Evolutionary conservation across 441 rosid species (phyloP), one percentile per base, ranked within the genome.

Genomic region (Hura crepitans): DNA sequence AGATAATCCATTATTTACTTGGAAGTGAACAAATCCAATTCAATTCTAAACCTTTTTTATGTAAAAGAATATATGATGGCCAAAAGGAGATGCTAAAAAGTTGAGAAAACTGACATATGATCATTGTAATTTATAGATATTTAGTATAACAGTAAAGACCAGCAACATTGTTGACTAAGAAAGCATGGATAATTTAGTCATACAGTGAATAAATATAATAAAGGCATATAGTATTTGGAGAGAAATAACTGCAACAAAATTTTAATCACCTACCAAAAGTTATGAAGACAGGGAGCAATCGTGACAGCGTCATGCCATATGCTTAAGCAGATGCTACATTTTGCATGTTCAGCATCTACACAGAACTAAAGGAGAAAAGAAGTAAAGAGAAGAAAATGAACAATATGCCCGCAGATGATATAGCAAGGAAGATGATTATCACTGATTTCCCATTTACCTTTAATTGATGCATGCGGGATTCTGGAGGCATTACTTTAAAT

Each of bases 301-400:
- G 96, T 92, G 69, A 94, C 91, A 78, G 88, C 97, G 76, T 92
- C 93, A 67, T 90, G 94, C 97, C 97, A 95, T 62, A 92, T 75
- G 77, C 85, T 95, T 80, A 90, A 83, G 84, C 99, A 95, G 70
- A 95, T 90, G 80, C 97, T 82, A 85, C 97, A 94, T 75, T 86
- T 89, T 72, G 92, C 91, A 78, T 90, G 83, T 53, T 92, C 97
- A 43, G 81, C 77, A 73, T 92, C 96, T 71, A 95, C 70, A 39
- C 81, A 74, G 60, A 95, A 84, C 97, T 92, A 88, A 62, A 35
- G 69, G 49, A 74, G 30, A 28, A 55, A 42, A 75, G 65, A 74
- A 55, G 50, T 14, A n/a, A 35, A 68, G 22, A 37, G 1, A 43
- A 3, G 54, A 68, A 60, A 17, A 33, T 46, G 33, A 73, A 73